Evolutionary conservation across 75 land plant genomes (phyloP).

Genomic region (Sequoia sempervirens): DNA sequence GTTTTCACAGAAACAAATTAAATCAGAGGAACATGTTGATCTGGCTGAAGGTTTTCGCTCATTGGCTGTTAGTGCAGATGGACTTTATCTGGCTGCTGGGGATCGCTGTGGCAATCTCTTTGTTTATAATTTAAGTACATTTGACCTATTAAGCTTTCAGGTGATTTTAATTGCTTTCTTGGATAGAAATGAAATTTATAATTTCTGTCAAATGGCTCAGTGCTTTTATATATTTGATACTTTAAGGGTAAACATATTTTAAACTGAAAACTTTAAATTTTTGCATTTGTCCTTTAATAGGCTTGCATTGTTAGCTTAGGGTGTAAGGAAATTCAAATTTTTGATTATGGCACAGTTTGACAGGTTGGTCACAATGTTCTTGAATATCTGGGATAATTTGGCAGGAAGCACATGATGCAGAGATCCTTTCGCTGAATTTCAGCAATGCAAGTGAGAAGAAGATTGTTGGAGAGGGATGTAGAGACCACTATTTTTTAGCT

Average conservation of each 20-base stretch:
- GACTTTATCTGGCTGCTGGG: constrained; percentile 64
- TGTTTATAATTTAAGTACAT: constrained; percentile 43
- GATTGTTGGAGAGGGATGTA: constrained; percentile 9
- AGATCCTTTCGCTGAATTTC: constrained; percentile 65
- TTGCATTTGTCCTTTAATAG: background rate
- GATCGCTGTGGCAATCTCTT: constrained; percentile 64
- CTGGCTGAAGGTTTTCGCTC: constrained; percentile 53
- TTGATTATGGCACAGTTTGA: constrained; percentile 16
- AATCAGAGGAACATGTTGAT: constrained; percentile 20
- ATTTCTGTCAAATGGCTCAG: background rate
- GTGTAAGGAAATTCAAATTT: background rate
- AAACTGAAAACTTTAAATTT: background rate
- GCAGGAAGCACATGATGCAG: constrained; percentile 77
- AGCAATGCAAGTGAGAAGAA: constrained; percentile 11
- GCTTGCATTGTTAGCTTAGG: constrained; percentile 3
- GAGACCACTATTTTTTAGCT: constrained; percentile 42
- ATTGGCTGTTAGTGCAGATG: constrained; percentile 65
- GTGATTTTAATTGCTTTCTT: constrained; percentile 14
- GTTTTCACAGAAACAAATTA: constrained; percentile 14
- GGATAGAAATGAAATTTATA: background rate
- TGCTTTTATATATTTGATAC: background rate
- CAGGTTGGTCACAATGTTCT: constrained; percentile 36
- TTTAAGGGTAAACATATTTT: background rate
- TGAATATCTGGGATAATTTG: constrained; percentile 22
- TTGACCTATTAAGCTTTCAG: constrained; percentile 48